Base-by-base conservation (phyloP, 768 basidiomycete genomes). In the Lentinula boryana region DNA sequence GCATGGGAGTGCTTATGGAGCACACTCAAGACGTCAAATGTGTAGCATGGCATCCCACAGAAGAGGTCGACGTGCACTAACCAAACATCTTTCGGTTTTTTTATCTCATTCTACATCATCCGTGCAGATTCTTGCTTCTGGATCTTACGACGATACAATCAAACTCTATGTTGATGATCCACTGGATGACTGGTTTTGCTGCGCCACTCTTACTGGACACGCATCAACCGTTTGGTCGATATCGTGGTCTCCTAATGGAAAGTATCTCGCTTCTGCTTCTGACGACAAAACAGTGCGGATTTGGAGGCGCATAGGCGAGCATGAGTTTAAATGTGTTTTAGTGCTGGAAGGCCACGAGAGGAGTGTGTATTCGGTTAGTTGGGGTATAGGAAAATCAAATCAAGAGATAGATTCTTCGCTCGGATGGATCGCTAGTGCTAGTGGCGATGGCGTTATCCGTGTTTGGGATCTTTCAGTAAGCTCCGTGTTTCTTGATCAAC, bases 21-120 rank as follows among this genome's bases (percentile, higher is more conserved):
- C 97, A 99, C 68, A 82, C 81, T 1, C 96, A 98, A 74, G 97
- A 99, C 68, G 95, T 99, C 58, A 99, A 99, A 74, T 89, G 81
- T 61, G 87, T 99, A 10, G 83, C 89, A 12, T 99, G 95, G 95
- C 94, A 98, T 75, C 96, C 97, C 6, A 82, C 77, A 4, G 95
- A 98, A 77, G 95, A 98, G 86, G 93, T 93, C 68, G 65, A 75
- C 68, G 23, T 54, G 53, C 52, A 56, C 50, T 63, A 38, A 52
- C 52, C 40, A 31, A 46, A 49, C 12, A 18, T 32, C 59, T 51
- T 31, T 56, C 57, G 36, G 40, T 43, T 46, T 15, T 32, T 56
- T 52, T 35, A 51, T 48, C 58, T 59, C 58, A 58, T 43, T 41
- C 31, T 59, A 48, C 31, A 43, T 57, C 50, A 16, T 49, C 46